Evolutionary conservation across 441 rosid species (phyloP).

Genomic region (Bocquillonia castaneifolia): DNA sequence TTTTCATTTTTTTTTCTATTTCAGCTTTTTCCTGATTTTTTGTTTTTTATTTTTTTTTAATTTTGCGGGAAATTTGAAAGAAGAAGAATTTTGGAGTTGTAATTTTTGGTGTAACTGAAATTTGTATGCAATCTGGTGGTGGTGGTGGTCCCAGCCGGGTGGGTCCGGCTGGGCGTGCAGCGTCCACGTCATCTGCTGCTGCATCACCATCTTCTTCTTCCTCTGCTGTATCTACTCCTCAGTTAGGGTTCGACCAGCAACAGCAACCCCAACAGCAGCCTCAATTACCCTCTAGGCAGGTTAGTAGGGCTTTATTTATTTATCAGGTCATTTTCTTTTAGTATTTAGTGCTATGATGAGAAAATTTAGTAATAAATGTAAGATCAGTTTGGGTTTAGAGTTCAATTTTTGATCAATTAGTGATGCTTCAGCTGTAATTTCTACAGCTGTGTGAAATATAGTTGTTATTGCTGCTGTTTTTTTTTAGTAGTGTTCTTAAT

Average conservation of each 20-base stretch:
- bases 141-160: conserved; percentile 76
- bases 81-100: not conserved
- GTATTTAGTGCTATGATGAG: not conserved
- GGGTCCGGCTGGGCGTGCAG: conserved; percentile 75
- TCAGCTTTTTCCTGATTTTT: conserved; percentile 9
- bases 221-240: conserved; percentile 76
- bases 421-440: not conserved
- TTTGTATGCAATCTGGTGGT: conserved; percentile 83
- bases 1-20: not conserved
- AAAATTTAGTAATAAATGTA: conserved; percentile 29
- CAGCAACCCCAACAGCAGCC: conserved; percentile 49
- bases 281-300: conserved; percentile 67
- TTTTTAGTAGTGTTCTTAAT: too few relatives aligned
- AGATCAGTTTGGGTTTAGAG: conserved; percentile 8
- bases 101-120: conserved; percentile 7
- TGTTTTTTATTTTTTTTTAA: conserved; percentile 19
- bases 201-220: conserved; percentile 97
- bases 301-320: conserved; percentile 20
- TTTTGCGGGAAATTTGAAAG: conserved; percentile 26
- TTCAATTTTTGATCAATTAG: conserved; percentile 4
- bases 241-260: conserved; percentile 62
- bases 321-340: not conserved
- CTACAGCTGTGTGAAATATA: not conserved
- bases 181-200: conserved; percentile 83
- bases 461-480: not conserved